These are phyloP conservation scores for Erysimum pusillum DNA, from an alignment of 441 rosid genomes.

Conservation along the genomic window DNA sequence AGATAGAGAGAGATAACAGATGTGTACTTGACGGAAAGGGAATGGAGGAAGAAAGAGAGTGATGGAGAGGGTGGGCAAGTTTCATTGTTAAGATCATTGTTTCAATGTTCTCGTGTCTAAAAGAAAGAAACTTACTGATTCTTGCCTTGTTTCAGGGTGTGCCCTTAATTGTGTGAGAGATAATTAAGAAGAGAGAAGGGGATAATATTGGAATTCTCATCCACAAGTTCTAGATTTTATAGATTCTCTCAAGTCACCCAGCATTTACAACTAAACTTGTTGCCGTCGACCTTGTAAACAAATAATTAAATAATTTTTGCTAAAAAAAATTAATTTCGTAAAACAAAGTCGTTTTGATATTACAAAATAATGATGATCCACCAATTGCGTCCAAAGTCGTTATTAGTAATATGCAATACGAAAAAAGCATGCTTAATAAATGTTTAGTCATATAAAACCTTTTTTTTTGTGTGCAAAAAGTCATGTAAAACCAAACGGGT, in stretches of 20 bases:
- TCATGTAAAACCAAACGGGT: background rate
- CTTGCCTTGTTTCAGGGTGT: conserved; percentile 37
- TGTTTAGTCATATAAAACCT: no score
- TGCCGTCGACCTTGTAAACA: background rate
- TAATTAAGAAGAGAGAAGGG: background rate
- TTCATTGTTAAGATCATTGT: conserved; percentile 46
- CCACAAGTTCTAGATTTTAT: conserved; percentile 56
- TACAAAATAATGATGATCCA: no score
- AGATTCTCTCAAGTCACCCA: conserved; percentile 22
- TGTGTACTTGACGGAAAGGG: conserved; percentile 40
- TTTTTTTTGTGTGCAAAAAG: no score
- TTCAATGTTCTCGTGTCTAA: conserved; percentile 44
- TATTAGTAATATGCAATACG: no score
- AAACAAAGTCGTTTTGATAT: background rate
- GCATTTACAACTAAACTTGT: background rate
- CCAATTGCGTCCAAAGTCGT: no score
- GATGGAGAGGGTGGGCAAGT: conserved; percentile 41
- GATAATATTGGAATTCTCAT: conserved; percentile 59
- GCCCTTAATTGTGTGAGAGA: conserved; percentile 23
- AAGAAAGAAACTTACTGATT: conserved; percentile 56
- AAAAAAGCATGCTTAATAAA: background rate
- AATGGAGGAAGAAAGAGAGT: conserved; percentile 36
- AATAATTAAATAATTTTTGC: background rate
- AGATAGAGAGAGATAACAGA: conserved; percentile 15
- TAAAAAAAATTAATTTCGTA: background rate